phyloP scores from a whole-genome alignment of 169 alveolate species.

The Toxoplasma gondii region DNA sequence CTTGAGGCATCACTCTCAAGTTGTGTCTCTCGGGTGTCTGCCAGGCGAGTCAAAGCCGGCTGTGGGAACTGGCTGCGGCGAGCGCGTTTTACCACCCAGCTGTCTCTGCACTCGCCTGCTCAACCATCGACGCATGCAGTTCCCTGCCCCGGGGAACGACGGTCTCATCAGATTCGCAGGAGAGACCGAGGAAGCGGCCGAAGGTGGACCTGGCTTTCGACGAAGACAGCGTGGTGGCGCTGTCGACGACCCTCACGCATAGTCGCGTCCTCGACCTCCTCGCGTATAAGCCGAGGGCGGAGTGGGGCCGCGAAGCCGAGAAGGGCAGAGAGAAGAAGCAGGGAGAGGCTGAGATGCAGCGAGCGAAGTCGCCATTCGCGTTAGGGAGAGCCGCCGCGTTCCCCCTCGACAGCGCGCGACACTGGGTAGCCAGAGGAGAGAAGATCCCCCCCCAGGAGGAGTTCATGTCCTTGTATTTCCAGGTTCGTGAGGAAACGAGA shows the following conservation, averaged over 20 bases:
- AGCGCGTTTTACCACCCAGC: slow-evolving; percentile 21
- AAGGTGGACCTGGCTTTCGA: background rate
- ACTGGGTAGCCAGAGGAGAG: background rate
- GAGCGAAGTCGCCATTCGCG: background rate
- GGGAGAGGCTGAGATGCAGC: background rate
- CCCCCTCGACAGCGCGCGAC: background rate
- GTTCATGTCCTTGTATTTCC: slow-evolving; percentile 8
- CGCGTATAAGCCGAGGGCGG: slow-evolving; percentile 14
- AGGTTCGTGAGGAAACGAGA: background rate
- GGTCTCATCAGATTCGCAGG: too few relatives aligned
- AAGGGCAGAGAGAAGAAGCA: background rate
- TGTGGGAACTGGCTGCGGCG: slow-evolving; percentile 5
- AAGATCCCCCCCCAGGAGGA: background rate
- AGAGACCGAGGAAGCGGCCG: background rate
- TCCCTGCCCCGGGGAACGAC: background rate
- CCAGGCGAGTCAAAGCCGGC: background rate
- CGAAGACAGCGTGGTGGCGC: background rate
- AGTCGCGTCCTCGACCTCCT: slow-evolving; percentile 23
- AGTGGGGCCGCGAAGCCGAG: background rate
- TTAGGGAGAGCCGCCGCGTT: background rate
- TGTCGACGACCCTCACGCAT: background rate
- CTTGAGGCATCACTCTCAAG: too few relatives aligned
- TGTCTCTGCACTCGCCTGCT: background rate
- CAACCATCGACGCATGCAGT: background rate
- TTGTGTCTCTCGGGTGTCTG: too few relatives aligned